phyloP scores from a whole-genome alignment of 2,329 filamentous ascomycete species.

The Diaporthe capsici region DNA sequence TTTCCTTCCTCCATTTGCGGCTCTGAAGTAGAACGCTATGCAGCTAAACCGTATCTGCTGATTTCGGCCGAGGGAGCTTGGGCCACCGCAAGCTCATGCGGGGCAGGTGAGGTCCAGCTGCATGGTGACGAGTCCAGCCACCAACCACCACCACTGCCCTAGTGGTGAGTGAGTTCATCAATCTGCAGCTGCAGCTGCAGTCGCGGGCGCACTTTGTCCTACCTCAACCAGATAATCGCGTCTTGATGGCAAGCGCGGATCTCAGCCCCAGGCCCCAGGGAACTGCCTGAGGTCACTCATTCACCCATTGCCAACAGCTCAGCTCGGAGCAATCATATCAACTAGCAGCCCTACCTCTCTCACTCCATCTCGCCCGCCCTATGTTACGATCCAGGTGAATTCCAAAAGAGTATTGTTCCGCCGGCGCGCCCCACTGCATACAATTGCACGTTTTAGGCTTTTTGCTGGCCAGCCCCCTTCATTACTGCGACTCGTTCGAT shows the following conservation, averaged over 20 bases:
- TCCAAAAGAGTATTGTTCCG: neutral
- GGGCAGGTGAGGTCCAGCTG: constrained; percentile 13
- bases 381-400: constrained; percentile 4
- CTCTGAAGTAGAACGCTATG: neutral
- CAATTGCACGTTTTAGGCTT: constrained; percentile 19
- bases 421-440: constrained; percentile 5
- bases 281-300: constrained; percentile 3
- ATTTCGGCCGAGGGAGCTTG: constrained; percentile 32
- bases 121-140: constrained; percentile 21
- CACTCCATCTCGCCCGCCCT: neutral
- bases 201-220: neutral
- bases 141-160: constrained; percentile 20
- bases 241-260: constrained; percentile 30
- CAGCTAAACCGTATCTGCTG: constrained; percentile 2
- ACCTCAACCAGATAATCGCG: constrained; percentile 23
- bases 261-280: constrained; percentile 11
- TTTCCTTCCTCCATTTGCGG: neutral
- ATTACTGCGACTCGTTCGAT: constrained; percentile 1
- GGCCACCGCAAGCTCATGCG: constrained; percentile 26
- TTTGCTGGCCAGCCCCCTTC: neutral
- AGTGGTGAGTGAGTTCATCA: constrained; percentile 1
- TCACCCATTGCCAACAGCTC: neutral
- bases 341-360: neutral
- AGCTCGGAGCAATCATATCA: neutral
- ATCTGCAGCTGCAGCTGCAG: constrained; percentile 17